A percentile compares a stretch with the other conserved stretches of the same genome.
phyloP scores from a whole-genome alignment of 495 filamentous ascomycete species.

The Neurospora intermedia region DNA sequence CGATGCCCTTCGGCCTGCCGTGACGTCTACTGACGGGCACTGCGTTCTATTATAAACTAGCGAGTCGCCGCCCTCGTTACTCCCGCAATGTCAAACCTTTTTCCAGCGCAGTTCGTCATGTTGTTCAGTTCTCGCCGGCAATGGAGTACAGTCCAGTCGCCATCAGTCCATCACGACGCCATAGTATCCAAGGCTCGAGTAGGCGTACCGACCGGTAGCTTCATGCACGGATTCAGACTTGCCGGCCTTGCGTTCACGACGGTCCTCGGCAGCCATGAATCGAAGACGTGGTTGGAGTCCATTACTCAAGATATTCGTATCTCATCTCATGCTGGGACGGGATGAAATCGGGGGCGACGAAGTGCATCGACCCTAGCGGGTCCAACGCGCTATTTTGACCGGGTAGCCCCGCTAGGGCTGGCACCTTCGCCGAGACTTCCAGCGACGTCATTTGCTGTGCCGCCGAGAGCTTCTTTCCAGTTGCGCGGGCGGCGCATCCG shows the following conservation, averaged over 20 bases:
- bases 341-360: not conserved
- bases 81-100: not conserved
- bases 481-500: not conserved
- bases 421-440: not conserved
- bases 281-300: not conserved
- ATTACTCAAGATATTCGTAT: not conserved
- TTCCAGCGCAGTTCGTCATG: not conserved
- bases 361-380: not conserved
- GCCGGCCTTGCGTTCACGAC: not conserved
- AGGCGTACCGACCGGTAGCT: not conserved
- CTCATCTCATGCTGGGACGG: not conserved
- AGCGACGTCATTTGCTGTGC: not conserved
- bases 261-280: not conserved
- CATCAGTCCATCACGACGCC: not conserved
- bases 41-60: not conserved
- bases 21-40: not conserved
- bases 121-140: not conserved
- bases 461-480: not conserved
- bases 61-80: not conserved
- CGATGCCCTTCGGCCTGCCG: not conserved
- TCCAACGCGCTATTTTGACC: not conserved
- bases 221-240: not conserved
- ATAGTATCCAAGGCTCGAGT: not conserved
- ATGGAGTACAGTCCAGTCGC: not conserved
- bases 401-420: not conserved